Percentiles rank a stretch among this genome's conserved stretches.
These are phyloP conservation scores for Suillus tomentosus DNA, from an alignment of 768 basidiomycete genomes.

Conservation along the genomic window DNA sequence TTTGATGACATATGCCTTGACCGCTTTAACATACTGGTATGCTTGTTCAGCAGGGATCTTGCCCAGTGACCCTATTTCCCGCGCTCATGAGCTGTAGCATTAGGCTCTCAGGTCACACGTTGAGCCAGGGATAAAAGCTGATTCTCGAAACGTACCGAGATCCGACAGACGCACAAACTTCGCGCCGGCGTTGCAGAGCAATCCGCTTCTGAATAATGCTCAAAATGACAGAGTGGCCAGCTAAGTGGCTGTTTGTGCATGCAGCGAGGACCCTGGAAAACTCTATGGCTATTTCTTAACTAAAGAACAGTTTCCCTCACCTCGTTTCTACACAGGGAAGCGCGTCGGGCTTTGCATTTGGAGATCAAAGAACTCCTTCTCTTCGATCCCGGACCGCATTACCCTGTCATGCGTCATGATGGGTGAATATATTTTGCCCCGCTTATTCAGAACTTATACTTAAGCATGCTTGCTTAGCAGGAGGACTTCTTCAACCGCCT, in stretches of 20 bases:
- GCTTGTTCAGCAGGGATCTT: background rate
- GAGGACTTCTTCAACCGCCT: background rate
- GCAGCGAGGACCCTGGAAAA: background rate
- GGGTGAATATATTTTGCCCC: slow-evolving; percentile 5
- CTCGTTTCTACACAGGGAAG: no score
- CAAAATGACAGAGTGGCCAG: background rate
- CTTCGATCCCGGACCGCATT: slow-evolving; percentile 13
- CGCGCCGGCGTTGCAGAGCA: background rate
- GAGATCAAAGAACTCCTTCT: slow-evolving; percentile 9
- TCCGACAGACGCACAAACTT: slow-evolving; percentile 1
- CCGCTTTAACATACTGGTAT: background rate
- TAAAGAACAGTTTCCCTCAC: background rate
- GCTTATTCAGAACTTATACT: slow-evolving; percentile 13
- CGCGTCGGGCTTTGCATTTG: background rate
- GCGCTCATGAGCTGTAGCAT: background rate
- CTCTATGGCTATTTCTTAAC: background rate
- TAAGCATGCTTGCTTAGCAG: slow-evolving; percentile 7
- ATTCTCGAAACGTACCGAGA: background rate
- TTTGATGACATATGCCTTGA: background rate
- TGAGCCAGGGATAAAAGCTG: background rate
- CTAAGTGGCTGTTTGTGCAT: background rate
- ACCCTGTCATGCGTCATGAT: slow-evolving; percentile 18
- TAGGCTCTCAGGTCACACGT: no score
- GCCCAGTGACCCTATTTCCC: background rate
- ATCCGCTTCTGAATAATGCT: background rate